These are phyloP conservation scores for Aspergillus unguis DNA, from an alignment of 2,329 filamentous ascomycete species.

Conservation along the genomic window DNA sequence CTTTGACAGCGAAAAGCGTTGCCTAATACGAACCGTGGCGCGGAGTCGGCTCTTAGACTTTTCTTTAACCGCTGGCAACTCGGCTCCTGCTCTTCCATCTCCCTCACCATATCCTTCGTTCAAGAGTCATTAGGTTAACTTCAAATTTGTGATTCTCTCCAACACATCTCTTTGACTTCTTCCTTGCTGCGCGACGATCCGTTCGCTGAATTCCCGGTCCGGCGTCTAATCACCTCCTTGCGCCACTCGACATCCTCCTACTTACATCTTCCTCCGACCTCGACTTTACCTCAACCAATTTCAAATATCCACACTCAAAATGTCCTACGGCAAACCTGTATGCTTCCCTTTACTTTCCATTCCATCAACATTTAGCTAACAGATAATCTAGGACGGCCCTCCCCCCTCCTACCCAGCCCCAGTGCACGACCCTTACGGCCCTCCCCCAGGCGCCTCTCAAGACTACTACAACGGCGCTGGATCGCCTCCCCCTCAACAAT, in stretches of 20 bases:
- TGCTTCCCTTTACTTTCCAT: constrained; percentile 7
- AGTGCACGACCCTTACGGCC: constrained; percentile 28
- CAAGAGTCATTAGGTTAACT: too few relatives aligned
- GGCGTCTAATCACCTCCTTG: not conserved
- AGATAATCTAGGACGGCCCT: constrained; percentile 25
- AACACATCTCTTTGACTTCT: not conserved
- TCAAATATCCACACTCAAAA: constrained; percentile 10
- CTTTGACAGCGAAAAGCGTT: constrained; percentile 2
- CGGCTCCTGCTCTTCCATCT: not conserved
- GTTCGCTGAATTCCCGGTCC: not conserved
- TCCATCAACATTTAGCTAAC: not conserved
- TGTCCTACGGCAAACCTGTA: constrained; percentile 36
- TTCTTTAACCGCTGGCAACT: not conserved
- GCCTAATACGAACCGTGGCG: constrained; percentile 7
- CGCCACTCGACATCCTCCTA: not conserved
- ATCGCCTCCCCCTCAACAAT: constrained; percentile 34
- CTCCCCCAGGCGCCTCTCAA: constrained; percentile 28
- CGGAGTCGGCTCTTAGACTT: not conserved
- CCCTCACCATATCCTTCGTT: not conserved
- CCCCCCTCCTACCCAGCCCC: constrained; percentile 39
- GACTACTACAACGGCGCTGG: constrained; percentile 31
- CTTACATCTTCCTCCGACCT: not conserved
- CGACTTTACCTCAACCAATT: not conserved
- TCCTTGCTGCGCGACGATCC: not conserved
- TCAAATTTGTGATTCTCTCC: not conserved